Percentiles rank a stretch among this genome's conserved stretches.
These are phyloP conservation scores for Colletotrichum tropicicola DNA, from an alignment of 2,329 filamentous ascomycete species.

Conservation along the genomic window DNA sequence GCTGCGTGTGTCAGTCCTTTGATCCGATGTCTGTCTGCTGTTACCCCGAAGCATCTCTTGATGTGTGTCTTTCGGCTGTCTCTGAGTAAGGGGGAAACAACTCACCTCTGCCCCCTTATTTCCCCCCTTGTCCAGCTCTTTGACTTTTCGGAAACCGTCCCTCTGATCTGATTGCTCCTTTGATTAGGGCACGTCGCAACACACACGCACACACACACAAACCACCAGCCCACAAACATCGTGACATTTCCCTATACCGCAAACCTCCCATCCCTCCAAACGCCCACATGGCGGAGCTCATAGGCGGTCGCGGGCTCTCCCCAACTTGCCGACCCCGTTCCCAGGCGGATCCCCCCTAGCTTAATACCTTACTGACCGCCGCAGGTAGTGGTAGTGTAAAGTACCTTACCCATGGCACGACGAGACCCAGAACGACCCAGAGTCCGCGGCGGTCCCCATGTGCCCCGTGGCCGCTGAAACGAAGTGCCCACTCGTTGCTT, in stretches of 20 bases:
- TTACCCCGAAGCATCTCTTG: background rate
- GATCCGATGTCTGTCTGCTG: background rate
- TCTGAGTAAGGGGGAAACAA: background rate
- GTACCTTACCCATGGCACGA: background rate
- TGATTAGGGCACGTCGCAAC: background rate
- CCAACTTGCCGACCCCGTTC: background rate
- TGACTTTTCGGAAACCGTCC: background rate
- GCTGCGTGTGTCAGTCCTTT: background rate
- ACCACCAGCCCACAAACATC: background rate
- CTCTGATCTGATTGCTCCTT: background rate
- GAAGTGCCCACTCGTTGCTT: constrained; percentile 4
- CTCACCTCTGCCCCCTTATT: background rate
- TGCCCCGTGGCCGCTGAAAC: constrained; percentile 3
- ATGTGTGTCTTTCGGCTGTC: too few relatives aligned
- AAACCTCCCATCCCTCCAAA: background rate
- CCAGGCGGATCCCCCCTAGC: background rate
- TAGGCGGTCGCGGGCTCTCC: background rate
- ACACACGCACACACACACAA: background rate
- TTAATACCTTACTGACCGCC: background rate
- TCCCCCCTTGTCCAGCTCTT: background rate
- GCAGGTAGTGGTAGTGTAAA: background rate
- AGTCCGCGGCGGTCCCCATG: constrained; percentile 3
- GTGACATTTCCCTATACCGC: background rate
- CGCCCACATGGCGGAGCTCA: background rate
- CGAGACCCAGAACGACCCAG: background rate